Conservation (phyloP, 2,329 filamentous ascomycete species). For the Trichophyton mentagrophytes region DNA sequence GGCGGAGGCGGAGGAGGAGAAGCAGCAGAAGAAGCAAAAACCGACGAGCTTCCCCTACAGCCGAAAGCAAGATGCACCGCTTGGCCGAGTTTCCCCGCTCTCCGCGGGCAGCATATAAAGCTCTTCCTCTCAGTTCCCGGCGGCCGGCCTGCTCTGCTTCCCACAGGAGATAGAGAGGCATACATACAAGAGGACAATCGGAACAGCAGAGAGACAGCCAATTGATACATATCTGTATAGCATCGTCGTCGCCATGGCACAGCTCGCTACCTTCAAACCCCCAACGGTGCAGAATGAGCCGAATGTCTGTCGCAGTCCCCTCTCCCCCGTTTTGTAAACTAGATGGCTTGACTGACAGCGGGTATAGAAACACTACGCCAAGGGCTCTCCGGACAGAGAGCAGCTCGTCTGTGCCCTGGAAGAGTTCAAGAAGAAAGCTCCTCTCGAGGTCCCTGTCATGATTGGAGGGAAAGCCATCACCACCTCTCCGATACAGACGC, state of each 20-base stretch:
- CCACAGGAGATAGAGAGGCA: not conserved
- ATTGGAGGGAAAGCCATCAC: constrained; percentile 67
- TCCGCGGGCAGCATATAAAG: not conserved
- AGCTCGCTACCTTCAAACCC: constrained; percentile 73
- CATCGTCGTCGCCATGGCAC: constrained; percentile 27
- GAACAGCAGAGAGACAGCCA: not conserved
- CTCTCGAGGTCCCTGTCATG: constrained; percentile 68
- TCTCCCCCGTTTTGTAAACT: not conserved
- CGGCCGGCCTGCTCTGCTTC: not conserved
- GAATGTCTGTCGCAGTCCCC: constrained; percentile 54
- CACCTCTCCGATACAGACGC: constrained; percentile 28
- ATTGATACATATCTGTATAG: not conserved
- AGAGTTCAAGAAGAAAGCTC: constrained; percentile 52
- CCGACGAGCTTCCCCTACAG: not conserved
- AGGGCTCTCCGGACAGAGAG: constrained; percentile 66
- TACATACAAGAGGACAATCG: not conserved
- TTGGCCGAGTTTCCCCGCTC: constrained; percentile 2
- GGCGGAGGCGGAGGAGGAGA: not conserved
- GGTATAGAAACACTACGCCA: constrained; percentile 69
- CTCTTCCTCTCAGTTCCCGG: not conserved
- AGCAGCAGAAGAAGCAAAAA: not conserved
- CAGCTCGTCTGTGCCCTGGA: constrained; percentile 63
- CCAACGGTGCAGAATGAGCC: constrained; percentile 83
- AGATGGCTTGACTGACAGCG: constrained; percentile 7
- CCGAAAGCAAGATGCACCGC: not conserved